phyloP scores from a whole-genome alignment of 2,329 filamentous ascomycete genomes.

The Ceratocystis cacaofunesta region DNA sequence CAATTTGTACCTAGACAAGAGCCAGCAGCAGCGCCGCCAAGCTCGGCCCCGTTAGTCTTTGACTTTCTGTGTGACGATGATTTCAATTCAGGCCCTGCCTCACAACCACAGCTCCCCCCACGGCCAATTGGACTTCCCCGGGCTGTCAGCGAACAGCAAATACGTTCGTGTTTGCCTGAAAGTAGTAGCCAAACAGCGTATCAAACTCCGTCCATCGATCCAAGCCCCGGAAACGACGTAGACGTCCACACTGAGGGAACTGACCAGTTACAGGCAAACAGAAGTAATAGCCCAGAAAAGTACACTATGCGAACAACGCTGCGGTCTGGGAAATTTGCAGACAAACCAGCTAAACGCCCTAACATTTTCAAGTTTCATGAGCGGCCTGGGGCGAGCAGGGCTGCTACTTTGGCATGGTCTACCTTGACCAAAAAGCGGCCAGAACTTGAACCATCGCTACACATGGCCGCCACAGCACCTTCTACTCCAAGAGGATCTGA shows the following conservation, averaged over 20 bases:
- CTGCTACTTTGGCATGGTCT: slow-evolving; percentile 47
- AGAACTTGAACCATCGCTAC: slow-evolving; percentile 19
- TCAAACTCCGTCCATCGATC: neutral
- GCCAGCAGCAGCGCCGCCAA: neutral
- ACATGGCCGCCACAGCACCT: slow-evolving; percentile 17
- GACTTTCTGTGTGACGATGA: neutral
- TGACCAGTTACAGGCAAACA: slow-evolving; percentile 15
- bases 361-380: slow-evolving; percentile 20
- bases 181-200: neutral
- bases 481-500: slow-evolving; percentile 22
- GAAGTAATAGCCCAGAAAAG: slow-evolving; percentile 44
- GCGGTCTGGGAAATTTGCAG: slow-evolving; percentile 32
- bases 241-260: neutral
- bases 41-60: neutral
- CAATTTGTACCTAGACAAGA: neutral
- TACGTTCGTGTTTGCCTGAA: neutral
- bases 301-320: slow-evolving; percentile 48
- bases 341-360: slow-evolving; percentile 30
- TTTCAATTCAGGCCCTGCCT: neutral
- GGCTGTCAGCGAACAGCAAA: slow-evolving; percentile 17
- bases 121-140: slow-evolving; percentile 12
- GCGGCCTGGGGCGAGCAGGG: slow-evolving; percentile 39
- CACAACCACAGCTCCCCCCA: neutral
- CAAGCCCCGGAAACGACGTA: neutral
- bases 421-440: slow-evolving; percentile 25